Evolutionary conservation across 2,329 filamentous ascomycete species (phyloP), one percentile per base, ranked within the genome.

Genomic region (Diatrype stigma): DNA sequence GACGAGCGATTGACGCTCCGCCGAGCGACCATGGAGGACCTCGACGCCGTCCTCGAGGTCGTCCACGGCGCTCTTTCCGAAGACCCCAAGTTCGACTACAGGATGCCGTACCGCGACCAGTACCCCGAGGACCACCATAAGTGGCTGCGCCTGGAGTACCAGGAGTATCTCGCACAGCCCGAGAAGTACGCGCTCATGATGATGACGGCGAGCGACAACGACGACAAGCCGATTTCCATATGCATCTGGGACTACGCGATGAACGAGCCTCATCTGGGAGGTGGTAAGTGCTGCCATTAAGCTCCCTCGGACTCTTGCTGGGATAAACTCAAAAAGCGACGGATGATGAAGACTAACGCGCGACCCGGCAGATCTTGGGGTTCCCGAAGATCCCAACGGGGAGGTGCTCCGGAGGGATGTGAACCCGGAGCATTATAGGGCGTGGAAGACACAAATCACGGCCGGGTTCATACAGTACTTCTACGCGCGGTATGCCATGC

Each of bases 171-270:
- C 35, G 47, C 52, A 14, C 52, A 55, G 38, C 50, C 54, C 45
- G 46, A 55, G 45, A 56, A 56, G 16, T 56, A 56, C 42, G 48
- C 48, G 26, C 47, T 56, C n/a, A 50, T 52, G 22, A 47, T 56
- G 7, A 37, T 53, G 32, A 53, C 53, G 11, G 50, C 53, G 17
- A 49, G 48, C 40, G 53, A 55, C 21, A 47, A 53, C 44, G 42
- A 55, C 32, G 34, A 51, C 32, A 55, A 50, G 48, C 48, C 53
- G 23, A 30, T 55, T 4, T 47, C 53, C 8, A 26, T 55, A 12
- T 46, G 47, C 19, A 35, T 55, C 46, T 55, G 53, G 53, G 53
- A 55, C 37, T 34, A 51, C 35, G 38, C 46, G 12, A 23, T 54
- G 19, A 46, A 32, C 30, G 50, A 19, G 45, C 45, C 52, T 23